Evolutionary conservation across 2,329 filamentous ascomycete genomes (phyloP).

Genomic region (Aspergillus vadensis): DNA sequence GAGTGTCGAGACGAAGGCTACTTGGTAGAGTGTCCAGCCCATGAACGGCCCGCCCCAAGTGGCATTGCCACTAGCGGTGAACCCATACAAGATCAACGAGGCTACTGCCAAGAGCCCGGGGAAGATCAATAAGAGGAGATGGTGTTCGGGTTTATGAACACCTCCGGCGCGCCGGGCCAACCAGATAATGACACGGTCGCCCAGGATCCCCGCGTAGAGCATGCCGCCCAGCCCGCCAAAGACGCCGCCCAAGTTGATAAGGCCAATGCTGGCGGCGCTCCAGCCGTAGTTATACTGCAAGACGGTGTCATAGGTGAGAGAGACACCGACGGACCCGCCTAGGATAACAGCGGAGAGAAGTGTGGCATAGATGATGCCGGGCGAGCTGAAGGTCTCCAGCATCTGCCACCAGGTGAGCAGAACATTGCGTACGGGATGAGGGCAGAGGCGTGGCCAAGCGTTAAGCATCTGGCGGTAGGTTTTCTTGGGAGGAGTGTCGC

Average conservation of each 20-base stretch:
- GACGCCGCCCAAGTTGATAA: conserved; percentile 31
- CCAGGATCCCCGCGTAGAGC: conserved; percentile 29
- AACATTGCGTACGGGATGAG: conserved; percentile 15
- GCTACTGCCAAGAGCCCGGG: conserved; percentile 35
- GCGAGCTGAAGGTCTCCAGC: conserved; percentile 32
- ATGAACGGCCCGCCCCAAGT: conserved; percentile 32
- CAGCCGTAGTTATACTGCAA: conserved; percentile 38
- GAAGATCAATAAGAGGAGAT: conserved; percentile 35
- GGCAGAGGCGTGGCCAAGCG: conserved; percentile 26
- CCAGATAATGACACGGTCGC: conserved; percentile 26
- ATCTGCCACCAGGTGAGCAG: conserved; percentile 25
- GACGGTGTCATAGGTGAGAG: conserved; percentile 42
- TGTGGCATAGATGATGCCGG: conserved; percentile 43
- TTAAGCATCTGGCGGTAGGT: conserved; percentile 33
- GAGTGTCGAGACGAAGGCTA: conserved; percentile 30
- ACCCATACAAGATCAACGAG: conserved; percentile 35
- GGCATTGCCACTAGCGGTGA: conserved; percentile 29
- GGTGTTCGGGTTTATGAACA: conserved; percentile 39
- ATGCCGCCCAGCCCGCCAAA: conserved; percentile 32
- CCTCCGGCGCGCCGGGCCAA: conserved; percentile 37
- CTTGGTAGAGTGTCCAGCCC: conserved; percentile 31
- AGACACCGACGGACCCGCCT: conserved; percentile 42
- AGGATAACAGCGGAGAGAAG: conserved; percentile 42
- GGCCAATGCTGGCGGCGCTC: conserved; percentile 27
- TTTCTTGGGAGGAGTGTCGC: conserved; percentile 6